These are phyloP conservation scores for Ophiostoma himal-ulmi DNA, from an alignment of 2,329 filamentous ascomycete genomes.

Conservation along the genomic window DNA sequence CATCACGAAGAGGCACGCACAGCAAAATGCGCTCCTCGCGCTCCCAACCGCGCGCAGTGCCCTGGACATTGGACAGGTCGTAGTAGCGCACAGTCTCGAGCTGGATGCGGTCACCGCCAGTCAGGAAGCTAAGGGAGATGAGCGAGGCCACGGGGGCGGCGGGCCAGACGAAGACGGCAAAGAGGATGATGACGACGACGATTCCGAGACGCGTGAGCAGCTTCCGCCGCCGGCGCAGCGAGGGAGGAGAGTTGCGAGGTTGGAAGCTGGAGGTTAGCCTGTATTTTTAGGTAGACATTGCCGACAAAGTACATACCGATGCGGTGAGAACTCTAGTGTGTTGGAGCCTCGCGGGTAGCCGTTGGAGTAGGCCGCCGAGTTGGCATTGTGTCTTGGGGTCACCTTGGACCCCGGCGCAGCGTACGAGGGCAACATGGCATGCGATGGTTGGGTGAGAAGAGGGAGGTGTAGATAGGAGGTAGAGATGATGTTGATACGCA, in stretches of 20 bases:
- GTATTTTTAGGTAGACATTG: neutral
- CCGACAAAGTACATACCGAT: conserved; percentile 58
- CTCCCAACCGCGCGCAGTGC: conserved; percentile 90
- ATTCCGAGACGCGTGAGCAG: conserved; percentile 63
- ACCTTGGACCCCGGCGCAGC: conserved; percentile 54
- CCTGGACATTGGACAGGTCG: conserved; percentile 85
- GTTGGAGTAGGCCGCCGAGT: conserved; percentile 66
- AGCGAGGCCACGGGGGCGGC: conserved; percentile 55
- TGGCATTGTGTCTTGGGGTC: conserved; percentile 75
- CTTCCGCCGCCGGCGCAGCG: conserved; percentile 66
- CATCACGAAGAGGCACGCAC: conserved; percentile 90
- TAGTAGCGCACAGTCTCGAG: conserved; percentile 97
- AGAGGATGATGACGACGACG: conserved; percentile 53
- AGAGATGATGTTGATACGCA: neutral
- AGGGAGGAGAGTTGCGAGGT: conserved; percentile 67
- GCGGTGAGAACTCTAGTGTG: conserved; percentile 81
- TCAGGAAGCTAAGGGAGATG: conserved; percentile 65
- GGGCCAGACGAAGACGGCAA: conserved; percentile 72
- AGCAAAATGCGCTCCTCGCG: conserved; percentile 90
- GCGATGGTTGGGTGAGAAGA: conserved; percentile 6
- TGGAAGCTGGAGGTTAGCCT: conserved; percentile 60
- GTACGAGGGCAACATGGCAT: conserved; percentile 56
- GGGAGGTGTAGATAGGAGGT: neutral
- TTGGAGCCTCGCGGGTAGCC: conserved; percentile 67
- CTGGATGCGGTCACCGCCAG: conserved; percentile 62